Percentiles rank a stretch among this genome's conserved stretches.
Conservation (phyloP, 2,329 filamentous ascomycete genomes). For the Epichloe aotearoae region DNA sequence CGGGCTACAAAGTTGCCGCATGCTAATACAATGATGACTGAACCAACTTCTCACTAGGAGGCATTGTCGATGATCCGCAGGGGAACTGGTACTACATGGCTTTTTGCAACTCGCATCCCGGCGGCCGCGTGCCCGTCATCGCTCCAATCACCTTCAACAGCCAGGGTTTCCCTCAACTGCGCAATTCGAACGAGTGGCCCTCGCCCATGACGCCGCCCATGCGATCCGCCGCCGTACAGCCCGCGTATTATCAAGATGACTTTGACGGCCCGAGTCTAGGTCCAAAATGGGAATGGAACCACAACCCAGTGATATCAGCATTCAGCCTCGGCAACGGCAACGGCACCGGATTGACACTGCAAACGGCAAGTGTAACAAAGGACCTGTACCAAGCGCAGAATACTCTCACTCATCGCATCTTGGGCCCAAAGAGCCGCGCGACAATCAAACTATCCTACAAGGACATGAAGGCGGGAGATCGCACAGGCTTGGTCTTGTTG, state of each 20-base stretch:
- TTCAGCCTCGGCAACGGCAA: not conserved
- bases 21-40: not conserved
- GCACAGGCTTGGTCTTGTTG: not conserved
- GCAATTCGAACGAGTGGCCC: not conserved
- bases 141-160: not conserved
- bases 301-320: not conserved
- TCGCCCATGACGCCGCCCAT: not conserved
- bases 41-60: not conserved
- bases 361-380: not conserved
- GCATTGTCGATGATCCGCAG: not conserved
- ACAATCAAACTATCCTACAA: not conserved
- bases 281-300: not conserved
- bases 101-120: not conserved
- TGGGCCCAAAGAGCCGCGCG: not conserved
- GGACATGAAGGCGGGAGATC: not conserved
- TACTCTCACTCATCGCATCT: not conserved
- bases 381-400: not conserved
- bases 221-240: not conserved
- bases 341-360: not conserved
- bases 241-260: not conserved
- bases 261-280: not conserved
- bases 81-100: slow-evolving; percentile 1
- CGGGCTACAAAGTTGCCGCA: not conserved
- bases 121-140: not conserved
- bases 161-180: not conserved